Conservation (phyloP, 352 stramenopile genomes). For the Globisporangium emineosum region DNA sequence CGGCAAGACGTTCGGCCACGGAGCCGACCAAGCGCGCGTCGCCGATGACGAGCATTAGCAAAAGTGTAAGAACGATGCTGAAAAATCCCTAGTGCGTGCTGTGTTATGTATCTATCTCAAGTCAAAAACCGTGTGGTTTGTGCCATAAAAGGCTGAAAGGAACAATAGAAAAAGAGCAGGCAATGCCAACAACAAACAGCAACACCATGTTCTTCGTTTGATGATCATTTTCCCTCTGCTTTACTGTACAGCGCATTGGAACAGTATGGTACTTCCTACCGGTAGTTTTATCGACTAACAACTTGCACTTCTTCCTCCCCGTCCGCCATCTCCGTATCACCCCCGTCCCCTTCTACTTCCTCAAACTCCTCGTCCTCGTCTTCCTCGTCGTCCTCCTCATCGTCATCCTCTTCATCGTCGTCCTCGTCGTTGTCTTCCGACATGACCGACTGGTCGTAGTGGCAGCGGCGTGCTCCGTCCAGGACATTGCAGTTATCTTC, state of each 20-base stretch:
- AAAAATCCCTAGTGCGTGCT: not conserved
- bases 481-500: slow-evolving; percentile 83
- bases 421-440: slow-evolving; percentile 51
- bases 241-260: slow-evolving; percentile 2
- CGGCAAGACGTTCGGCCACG: slow-evolving; percentile 75
- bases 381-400: slow-evolving; percentile 24
- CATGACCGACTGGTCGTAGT: slow-evolving; percentile 60
- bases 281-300: slow-evolving; percentile 18
- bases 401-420: slow-evolving; percentile 41
- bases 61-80: not conserved
- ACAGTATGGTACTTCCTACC: slow-evolving; percentile 3
- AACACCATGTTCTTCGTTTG: not conserved
- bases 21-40: slow-evolving; percentile 55
- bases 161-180: too few species aligned
- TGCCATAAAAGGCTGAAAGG: not conserved
- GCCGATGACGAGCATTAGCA: slow-evolving; percentile 61
- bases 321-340: slow-evolving; percentile 19
- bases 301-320: slow-evolving; percentile 14
- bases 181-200: not conserved
- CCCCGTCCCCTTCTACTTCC: slow-evolving; percentile 23
- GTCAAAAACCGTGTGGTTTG: not conserved
- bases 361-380: slow-evolving; percentile 37
- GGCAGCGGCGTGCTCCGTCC: slow-evolving; percentile 50
- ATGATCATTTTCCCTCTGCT: not conserved
- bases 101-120: not conserved